These are phyloP conservation scores for Aspergillus alliaceus DNA, from an alignment of 2,329 filamentous ascomycete species.

Conservation along the genomic window DNA sequence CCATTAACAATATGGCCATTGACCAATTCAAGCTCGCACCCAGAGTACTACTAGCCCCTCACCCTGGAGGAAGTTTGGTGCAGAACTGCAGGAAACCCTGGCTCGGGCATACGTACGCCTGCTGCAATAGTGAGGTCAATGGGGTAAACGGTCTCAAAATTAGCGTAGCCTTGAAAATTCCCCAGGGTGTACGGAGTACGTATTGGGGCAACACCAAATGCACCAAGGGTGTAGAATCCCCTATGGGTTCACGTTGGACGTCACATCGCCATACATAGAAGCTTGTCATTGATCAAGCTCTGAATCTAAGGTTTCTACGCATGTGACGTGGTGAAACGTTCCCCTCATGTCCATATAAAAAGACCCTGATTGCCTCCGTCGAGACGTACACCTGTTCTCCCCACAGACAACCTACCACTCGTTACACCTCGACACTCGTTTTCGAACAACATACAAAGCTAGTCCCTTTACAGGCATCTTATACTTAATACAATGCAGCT, in stretches of 20 bases:
- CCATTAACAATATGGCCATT: background rate
- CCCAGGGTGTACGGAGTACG: background rate
- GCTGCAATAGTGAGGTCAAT: background rate
- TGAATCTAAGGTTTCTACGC: background rate
- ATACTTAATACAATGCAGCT: constrained; percentile 34
- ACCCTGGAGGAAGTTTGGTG: background rate
- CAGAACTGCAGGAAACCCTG: background rate
- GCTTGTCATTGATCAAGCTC: background rate
- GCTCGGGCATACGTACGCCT: background rate
- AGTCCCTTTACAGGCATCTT: background rate
- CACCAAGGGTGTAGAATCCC: background rate
- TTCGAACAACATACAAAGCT: background rate
- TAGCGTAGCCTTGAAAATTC: no score
- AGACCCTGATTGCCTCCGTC: background rate
- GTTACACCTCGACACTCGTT: constrained; percentile 2
- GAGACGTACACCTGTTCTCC: background rate
- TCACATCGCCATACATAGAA: background rate
- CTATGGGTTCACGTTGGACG: background rate
- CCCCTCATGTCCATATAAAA: background rate
- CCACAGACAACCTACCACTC: background rate
- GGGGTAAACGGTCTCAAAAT: no score
- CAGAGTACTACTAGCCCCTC: background rate
- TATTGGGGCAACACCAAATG: background rate
- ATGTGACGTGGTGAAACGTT: constrained; percentile 1
- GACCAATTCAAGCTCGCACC: background rate